Evolutionary conservation across 78 protist species (phyloP), one percentile per base, ranked within the genome.

Genomic region (Dictyostelium citrinum): DNA sequence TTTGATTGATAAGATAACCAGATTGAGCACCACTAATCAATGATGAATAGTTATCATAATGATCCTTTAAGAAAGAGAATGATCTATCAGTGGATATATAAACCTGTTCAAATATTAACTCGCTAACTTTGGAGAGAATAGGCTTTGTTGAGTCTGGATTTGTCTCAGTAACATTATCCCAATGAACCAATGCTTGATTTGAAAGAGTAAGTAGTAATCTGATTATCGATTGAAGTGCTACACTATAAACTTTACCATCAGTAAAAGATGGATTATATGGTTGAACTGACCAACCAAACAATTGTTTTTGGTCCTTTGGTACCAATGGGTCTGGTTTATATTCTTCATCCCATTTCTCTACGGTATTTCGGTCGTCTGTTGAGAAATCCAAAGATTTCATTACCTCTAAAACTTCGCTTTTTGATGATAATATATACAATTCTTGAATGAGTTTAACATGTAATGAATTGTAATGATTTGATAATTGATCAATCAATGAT

Each of bases 221-320:
- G 35, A 80, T 58, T 1, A 80, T 35, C 2, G 31, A 20, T 35
- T 80, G 84, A 55, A 80, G 43, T 3, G 84, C 27, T 6, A 16
- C 29, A 35, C 68, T 55, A 33, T 29, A 55, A 12, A 55, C 49
- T 35, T 55, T 70, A 14, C 45, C 43, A 17, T 29, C n/a, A 16
- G 77, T 17, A 16, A 41, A 16, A 3, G 46, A 10, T 49, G 49
- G 33, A 9, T 80, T 49, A 35, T 11, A 35, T 82, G 88, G 88
- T 41, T 77, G 92, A 22, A 77, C 10, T 14, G 80, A 8, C 92
- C 92, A 86, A 31, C 49, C 64, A 74, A 86, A 76, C 8, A 46
- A 29, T 12, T 31, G 58, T 17, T 75, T 71, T 20, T 84, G 91
- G 2, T 20, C 24, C 24, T 84, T 84, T 33, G 75, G 43, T 9